These are phyloP conservation scores for Lentinus polychrous DNA, from an alignment of 1,284 basidiomycete species.

Conservation along the genomic window DNA sequence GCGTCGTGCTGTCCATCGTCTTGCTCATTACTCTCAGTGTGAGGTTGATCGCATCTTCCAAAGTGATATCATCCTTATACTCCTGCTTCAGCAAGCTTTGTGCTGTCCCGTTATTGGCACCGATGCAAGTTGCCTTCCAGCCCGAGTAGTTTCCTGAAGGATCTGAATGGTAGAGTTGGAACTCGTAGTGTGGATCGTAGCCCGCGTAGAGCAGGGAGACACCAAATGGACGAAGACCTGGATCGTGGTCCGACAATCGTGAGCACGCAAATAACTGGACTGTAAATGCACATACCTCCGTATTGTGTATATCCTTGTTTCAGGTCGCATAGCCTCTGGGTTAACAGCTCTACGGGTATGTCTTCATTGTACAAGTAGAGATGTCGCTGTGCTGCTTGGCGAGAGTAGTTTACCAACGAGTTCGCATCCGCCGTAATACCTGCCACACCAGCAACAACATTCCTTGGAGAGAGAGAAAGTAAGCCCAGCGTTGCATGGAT, in stretches of 20 bases:
- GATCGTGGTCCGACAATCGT: not conserved
- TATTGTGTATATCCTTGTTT: slow-evolving; percentile 99
- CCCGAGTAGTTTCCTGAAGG: slow-evolving; percentile 98
- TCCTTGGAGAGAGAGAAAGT: slow-evolving; percentile 46
- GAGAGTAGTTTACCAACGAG: slow-evolving; percentile 93
- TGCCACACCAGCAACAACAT: slow-evolving; percentile 92
- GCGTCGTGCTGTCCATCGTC: slow-evolving; percentile 97
- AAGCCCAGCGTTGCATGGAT: not conserved
- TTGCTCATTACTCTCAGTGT: slow-evolving; percentile 96
- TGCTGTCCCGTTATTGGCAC: slow-evolving; percentile 93
- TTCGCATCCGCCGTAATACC: slow-evolving; percentile 97
- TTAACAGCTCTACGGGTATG: slow-evolving; percentile 94
- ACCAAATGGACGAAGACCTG: slow-evolving; percentile 95
- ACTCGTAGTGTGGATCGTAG: slow-evolving; percentile 92
- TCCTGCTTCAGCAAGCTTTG: slow-evolving; percentile 96
- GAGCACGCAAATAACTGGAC: not conserved
- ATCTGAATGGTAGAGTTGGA: slow-evolving; percentile 98
- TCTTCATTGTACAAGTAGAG: slow-evolving; percentile 92
- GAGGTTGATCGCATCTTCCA: slow-evolving; percentile 89
- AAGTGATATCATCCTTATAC: slow-evolving; percentile 91
- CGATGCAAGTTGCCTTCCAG: slow-evolving; percentile 98
- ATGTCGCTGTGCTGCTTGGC: slow-evolving; percentile 87
- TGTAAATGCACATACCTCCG: slow-evolving; percentile 57
- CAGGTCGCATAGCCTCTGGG: slow-evolving; percentile 91
- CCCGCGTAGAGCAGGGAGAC: slow-evolving; percentile 96